These are phyloP conservation scores for Acer yangbiense DNA, from an alignment of 345 rosid genomes.

Conservation along the genomic window DNA sequence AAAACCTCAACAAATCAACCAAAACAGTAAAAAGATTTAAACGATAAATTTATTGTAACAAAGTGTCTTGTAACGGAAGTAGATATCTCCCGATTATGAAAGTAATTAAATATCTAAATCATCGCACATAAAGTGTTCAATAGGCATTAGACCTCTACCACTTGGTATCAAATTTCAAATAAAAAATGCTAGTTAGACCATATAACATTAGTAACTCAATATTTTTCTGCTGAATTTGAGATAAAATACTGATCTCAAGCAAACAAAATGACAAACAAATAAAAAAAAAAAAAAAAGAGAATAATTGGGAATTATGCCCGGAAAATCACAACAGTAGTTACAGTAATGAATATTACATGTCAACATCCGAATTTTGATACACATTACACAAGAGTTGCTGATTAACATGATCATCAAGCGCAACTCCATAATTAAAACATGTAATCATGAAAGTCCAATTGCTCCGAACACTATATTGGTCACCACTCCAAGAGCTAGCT, in stretches of 20 bases:
- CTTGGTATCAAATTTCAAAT: too few relatives aligned
- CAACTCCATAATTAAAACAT: too few relatives aligned
- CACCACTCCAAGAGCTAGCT: conserved; percentile 26
- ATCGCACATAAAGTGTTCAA: too few relatives aligned
- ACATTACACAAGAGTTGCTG: background rate
- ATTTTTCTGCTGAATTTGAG: background rate
- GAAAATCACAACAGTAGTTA: background rate
- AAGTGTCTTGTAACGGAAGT: too few relatives aligned
- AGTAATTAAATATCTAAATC: too few relatives aligned
- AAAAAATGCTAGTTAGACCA: too few relatives aligned
- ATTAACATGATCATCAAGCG: background rate
- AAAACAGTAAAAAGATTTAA: too few relatives aligned
- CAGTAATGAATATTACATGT: background rate
- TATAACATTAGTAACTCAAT: too few relatives aligned
- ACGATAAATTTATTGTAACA: too few relatives aligned
- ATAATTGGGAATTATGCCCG: background rate
- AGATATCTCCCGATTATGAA: too few relatives aligned
- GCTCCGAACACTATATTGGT: conserved; percentile 23
- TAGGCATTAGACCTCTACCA: too few relatives aligned
- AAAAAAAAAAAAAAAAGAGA: background rate
- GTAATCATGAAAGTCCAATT: background rate
- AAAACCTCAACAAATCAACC: too few relatives aligned
- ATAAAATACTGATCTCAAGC: background rate
- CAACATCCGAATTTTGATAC: background rate
- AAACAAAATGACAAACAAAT: background rate